Conservation (phyloP, 768 basidiomycete genomes). For the Lactarius vividus region DNA sequence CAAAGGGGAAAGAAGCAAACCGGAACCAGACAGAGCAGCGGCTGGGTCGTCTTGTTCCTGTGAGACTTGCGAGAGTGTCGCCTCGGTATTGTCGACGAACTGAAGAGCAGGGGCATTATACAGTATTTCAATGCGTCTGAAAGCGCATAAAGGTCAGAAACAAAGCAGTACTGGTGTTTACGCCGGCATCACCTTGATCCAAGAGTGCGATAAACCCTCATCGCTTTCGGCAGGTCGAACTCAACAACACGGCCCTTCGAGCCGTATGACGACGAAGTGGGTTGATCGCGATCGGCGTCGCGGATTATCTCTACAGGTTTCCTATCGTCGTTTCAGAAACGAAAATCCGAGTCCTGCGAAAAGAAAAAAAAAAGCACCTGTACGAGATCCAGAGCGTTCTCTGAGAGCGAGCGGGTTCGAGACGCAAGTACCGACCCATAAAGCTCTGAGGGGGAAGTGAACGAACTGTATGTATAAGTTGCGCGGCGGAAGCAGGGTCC, state of each 20-base stretch:
- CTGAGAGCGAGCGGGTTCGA: conserved; percentile 74
- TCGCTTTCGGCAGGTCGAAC: conserved; percentile 53
- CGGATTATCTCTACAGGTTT: conserved; percentile 39
- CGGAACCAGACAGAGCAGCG: conserved; percentile 32
- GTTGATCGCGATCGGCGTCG: conserved; percentile 23
- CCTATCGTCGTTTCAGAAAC: conserved; percentile 30
- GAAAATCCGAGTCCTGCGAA: not conserved
- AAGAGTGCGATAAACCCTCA: conserved; percentile 56
- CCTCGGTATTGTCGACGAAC: not conserved
- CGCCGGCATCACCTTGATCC: conserved; percentile 47
- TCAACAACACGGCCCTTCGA: conserved; percentile 18
- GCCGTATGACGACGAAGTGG: conserved; percentile 19
- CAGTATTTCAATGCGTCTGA: conserved; percentile 28
- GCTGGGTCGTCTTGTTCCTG: conserved; percentile 23
- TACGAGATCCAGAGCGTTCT: conserved; percentile 75
- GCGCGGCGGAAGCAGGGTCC: conserved; percentile 56
- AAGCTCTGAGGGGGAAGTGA: conserved; percentile 57
- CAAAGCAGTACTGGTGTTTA: not conserved
- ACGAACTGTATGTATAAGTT: conserved; percentile 59
- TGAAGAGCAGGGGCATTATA: conserved; percentile 17
- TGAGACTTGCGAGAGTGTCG: not conserved
- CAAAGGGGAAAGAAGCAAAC: conserved; percentile 55
- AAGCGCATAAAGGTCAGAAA: conserved; percentile 33
- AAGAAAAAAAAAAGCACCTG: conserved; percentile 43
- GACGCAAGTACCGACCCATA: conserved; percentile 70